phyloP scores from a whole-genome alignment of 1,284 basidiomycete genomes.

The Marasmius tenuissimus region DNA sequence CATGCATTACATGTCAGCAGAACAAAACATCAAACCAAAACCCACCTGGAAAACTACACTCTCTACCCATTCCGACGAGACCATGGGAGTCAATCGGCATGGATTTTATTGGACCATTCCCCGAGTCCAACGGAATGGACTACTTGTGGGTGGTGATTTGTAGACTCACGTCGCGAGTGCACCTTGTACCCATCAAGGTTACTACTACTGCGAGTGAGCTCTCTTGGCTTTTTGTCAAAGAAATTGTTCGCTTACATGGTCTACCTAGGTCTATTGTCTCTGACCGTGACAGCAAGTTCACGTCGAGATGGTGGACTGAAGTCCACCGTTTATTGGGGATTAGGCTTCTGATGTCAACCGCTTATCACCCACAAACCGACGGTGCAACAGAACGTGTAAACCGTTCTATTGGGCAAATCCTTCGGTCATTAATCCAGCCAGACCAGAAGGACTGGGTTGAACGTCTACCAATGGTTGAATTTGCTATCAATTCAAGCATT shows the following conservation, averaged over 20 bases:
- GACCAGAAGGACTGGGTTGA: conserved; percentile 35
- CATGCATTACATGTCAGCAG: conserved; percentile 17
- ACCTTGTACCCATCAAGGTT: conserved; percentile 19
- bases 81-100: conserved; percentile 29
- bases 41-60: conserved; percentile 20
- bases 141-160: conserved; percentile 16
- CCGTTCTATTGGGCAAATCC: conserved; percentile 24
- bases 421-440: conserved; percentile 22
- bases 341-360: conserved; percentile 5
- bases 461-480: conserved; percentile 28
- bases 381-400: conserved; percentile 24
- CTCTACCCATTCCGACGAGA: background rate
- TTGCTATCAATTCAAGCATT: conserved; percentile 9
- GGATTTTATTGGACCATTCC: conserved; percentile 29
- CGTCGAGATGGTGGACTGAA: conserved; percentile 25
- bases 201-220: conserved; percentile 13
- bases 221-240: conserved; percentile 7
- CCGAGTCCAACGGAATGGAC: conserved; percentile 13
- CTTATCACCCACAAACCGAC: background rate
- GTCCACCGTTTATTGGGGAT: conserved; percentile 24
- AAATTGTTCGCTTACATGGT: conserved; percentile 26
- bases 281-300: conserved; percentile 26
- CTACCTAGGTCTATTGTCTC: conserved; percentile 22
- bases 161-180: conserved; percentile 19
- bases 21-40: conserved; percentile 9